phyloP scores from a whole-genome alignment of 306 rosid species.

The Gastrolobium villosum region DNA sequence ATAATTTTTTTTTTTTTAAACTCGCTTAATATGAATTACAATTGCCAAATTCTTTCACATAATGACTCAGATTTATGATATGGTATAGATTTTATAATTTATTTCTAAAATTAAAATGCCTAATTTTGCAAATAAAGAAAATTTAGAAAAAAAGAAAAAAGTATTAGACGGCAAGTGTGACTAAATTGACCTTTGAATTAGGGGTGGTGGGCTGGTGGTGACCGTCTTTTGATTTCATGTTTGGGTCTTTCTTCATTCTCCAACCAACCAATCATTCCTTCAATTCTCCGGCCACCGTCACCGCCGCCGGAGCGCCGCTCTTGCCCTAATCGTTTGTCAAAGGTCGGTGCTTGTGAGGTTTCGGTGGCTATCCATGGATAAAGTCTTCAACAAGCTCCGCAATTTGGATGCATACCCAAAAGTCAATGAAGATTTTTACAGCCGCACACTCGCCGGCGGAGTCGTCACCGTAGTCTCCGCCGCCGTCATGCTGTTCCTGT shows the following conservation, averaged over 20 bases:
- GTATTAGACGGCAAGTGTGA: constrained; percentile 50
- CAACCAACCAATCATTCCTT: constrained; percentile 32
- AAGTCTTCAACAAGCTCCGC: constrained; percentile 73
- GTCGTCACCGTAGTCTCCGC: constrained; percentile 81
- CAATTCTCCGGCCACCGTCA: constrained; percentile 53
- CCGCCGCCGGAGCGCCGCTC: constrained; percentile 43
- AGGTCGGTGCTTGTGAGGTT: constrained; percentile 41
- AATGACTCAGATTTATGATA: no score
- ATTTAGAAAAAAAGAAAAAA: not conserved
- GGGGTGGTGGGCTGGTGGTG: not conserved
- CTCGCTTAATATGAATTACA: no score
- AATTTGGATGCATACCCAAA: constrained; percentile 94
- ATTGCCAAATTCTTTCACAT: no score
- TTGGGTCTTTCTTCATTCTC: constrained; percentile 49
- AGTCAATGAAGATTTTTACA: constrained; percentile 90
- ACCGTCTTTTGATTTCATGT: constrained; percentile 12
- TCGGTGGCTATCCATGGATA: constrained; percentile 64
- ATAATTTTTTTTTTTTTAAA: no score
- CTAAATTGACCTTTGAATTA: constrained; percentile 51
- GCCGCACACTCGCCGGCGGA: constrained; percentile 91
- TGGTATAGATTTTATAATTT: not conserved
- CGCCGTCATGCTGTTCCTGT: constrained; percentile 74
- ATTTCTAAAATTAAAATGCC: constrained; percentile 37
- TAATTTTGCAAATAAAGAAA: not conserved
- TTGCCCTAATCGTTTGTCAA: not conserved